Percentiles rank a stretch among this genome's conserved stretches.
These are phyloP conservation scores for Daucus carota DNA, from an alignment of 129 eudicot species.

Conservation along the genomic window DNA sequence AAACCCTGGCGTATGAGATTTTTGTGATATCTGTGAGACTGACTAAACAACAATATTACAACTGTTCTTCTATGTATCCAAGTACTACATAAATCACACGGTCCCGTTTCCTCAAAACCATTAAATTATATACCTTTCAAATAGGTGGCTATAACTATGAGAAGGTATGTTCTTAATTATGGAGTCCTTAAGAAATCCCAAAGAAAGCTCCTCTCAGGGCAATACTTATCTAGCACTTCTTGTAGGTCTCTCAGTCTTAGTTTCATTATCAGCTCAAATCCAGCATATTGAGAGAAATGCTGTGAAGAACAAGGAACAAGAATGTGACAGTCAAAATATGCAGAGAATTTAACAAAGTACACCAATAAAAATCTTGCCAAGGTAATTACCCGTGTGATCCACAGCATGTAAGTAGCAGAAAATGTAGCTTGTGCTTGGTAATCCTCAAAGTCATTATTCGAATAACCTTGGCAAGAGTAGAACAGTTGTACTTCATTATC, in stretches of 20 bases:
- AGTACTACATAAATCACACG: not conserved
- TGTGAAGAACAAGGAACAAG: constrained; percentile 10
- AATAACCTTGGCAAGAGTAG: constrained; percentile 41
- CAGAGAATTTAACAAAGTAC: not conserved
- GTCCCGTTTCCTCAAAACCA: not conserved
- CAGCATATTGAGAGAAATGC: constrained; percentile 40
- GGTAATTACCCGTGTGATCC: constrained; percentile 59
- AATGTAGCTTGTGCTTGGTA: constrained; percentile 57
- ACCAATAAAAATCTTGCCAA: not conserved
- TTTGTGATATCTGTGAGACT: not conserved
- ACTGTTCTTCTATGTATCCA: not conserved
- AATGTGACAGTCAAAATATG: not conserved
- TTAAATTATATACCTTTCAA: not conserved
- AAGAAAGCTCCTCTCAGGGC: constrained; percentile 55
- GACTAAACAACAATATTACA: not conserved
- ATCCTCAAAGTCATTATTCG: constrained; percentile 65
- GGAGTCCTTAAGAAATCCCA: constrained; percentile 37
- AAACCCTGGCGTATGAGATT: not conserved
- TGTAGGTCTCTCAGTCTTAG: constrained; percentile 29
- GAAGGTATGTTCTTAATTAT: not conserved
- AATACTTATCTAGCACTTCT: constrained; percentile 30
- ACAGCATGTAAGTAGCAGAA: constrained; percentile 66
- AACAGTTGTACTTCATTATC: constrained; percentile 47
- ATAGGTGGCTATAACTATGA: constrained; percentile 3
- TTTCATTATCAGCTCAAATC: constrained; percentile 28